A percentile compares a stretch with the other conserved stretches of the same genome.
These are phyloP conservation scores for Dothistroma septosporum DNA, from an alignment of 2,329 filamentous ascomycete species.

Conservation along the genomic window DNA sequence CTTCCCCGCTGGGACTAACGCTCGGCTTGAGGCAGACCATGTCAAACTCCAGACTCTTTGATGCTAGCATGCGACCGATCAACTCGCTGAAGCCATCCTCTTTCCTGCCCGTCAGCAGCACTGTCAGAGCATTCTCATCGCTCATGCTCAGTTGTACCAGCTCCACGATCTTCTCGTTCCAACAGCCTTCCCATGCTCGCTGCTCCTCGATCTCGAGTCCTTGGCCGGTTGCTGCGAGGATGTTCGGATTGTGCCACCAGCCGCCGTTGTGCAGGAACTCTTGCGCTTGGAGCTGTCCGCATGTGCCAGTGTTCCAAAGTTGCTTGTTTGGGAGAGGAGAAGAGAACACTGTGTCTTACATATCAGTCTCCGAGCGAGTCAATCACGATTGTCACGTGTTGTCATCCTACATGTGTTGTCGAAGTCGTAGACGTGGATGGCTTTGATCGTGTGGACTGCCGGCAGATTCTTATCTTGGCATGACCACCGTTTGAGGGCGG, in stretches of 20 bases:
- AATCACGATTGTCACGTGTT: neutral
- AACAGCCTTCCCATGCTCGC: conserved; percentile 86
- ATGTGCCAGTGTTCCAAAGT: conserved; percentile 75
- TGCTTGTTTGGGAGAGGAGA: conserved; percentile 85
- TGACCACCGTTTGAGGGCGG: conserved; percentile 79
- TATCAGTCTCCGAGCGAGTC: conserved; percentile 15
- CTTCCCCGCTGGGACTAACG: conserved; percentile 73
- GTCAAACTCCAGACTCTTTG: conserved; percentile 80
- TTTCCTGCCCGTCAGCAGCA: conserved; percentile 81
- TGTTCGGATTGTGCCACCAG: conserved; percentile 93
- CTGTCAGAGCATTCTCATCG: conserved; percentile 77
- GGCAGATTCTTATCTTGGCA: conserved; percentile 69
- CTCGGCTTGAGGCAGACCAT: conserved; percentile 83
- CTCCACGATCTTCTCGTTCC: conserved; percentile 83
- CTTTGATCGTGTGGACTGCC: conserved; percentile 64
- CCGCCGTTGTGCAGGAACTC: conserved; percentile 66
- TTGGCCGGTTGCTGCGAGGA: conserved; percentile 80
- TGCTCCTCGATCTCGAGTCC: conserved; percentile 77
- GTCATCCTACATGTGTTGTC: conserved; percentile 76
- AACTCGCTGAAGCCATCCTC: conserved; percentile 74
- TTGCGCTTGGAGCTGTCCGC: conserved; percentile 70
- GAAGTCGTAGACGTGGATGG: conserved; percentile 93
- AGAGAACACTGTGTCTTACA: conserved; percentile 66
- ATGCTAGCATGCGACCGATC: conserved; percentile 72
- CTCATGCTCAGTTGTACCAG: conserved; percentile 75